These are phyloP conservation scores for Suhomyces bokatorum DNA, from an alignment of 1,139 yeast genomes.

Conservation along the genomic window DNA sequence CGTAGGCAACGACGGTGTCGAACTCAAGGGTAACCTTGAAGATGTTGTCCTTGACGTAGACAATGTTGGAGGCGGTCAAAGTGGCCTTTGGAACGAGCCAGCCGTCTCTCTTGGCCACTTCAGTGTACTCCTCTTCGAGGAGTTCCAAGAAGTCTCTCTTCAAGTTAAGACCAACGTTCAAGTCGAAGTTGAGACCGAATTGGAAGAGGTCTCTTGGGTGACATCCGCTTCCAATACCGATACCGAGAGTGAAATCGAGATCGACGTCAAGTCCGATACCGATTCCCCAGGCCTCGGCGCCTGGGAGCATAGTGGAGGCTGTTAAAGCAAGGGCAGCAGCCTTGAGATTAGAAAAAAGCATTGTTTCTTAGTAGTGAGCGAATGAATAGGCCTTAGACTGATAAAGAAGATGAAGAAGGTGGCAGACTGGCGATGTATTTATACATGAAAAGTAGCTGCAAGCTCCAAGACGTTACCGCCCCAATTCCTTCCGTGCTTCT, in stretches of 20 bases:
- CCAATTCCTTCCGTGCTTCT: not conserved
- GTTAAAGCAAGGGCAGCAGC: constrained; percentile 18
- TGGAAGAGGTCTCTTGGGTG: constrained; percentile 14
- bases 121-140: constrained; percentile 5
- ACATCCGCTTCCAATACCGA: constrained; percentile 12
- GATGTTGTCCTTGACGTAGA: constrained; percentile 25
- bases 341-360: constrained; percentile 18
- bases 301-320: constrained; percentile 13
- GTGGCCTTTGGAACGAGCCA: constrained; percentile 30
- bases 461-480: too few relatives aligned
- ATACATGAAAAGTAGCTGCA: not conserved
- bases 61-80: constrained; percentile 29
- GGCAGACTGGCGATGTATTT: constrained; percentile 1
- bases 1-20: constrained; percentile 15
- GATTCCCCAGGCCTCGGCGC: constrained; percentile 11
- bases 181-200: constrained; percentile 17
- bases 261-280: constrained; percentile 13
- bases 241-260: constrained; percentile 14
- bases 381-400: constrained; percentile 7
- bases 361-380: constrained; percentile 9
- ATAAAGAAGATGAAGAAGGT: not conserved
- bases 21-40: constrained; percentile 30
- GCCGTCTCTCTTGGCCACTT: constrained; percentile 14
- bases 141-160: constrained; percentile 13
- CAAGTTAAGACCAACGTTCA: constrained; percentile 17